phyloP scores from a whole-genome alignment of 2,329 filamentous ascomycete species.

The Colletotrichum cuscutae region DNA sequence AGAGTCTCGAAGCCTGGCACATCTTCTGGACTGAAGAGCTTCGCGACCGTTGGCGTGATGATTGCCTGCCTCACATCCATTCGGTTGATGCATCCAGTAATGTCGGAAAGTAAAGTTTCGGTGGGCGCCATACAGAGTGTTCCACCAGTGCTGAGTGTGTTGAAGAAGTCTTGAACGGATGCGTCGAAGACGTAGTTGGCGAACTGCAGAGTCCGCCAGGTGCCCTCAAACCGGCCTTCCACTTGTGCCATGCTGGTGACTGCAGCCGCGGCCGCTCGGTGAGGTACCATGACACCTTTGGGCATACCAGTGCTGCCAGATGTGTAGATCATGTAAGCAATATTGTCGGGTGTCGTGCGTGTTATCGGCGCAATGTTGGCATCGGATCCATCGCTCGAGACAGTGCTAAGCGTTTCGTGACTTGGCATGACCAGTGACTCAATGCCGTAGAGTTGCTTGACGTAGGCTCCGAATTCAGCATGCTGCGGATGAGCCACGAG shows the following conservation, averaged over 20 bases:
- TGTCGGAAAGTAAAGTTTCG: constrained; percentile 6
- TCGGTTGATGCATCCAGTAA: not conserved
- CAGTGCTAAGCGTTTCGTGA: not conserved
- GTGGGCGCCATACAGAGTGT: constrained; percentile 22
- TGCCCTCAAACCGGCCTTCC: constrained; percentile 10
- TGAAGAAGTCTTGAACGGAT: constrained; percentile 20
- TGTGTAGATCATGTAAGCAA: constrained; percentile 29
- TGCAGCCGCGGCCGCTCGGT: constrained; percentile 34
- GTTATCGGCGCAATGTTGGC: not conserved
- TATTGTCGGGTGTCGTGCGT: not conserved
- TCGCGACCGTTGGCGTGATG: constrained; percentile 36
- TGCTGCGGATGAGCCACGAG: constrained; percentile 27
- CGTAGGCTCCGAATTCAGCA: not conserved
- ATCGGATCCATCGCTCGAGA: not conserved
- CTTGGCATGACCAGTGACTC: not conserved
- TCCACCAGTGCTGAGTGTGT: constrained; percentile 18
- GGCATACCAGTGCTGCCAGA: constrained; percentile 27
- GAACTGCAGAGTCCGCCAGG: constrained; percentile 12
- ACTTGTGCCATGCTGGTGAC: constrained; percentile 34
- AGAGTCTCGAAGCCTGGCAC: constrained; percentile 32
- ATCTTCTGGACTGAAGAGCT: constrained; percentile 30
- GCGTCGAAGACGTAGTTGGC: constrained; percentile 26
- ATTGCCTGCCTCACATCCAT: constrained; percentile 24
- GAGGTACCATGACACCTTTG: constrained; percentile 36
- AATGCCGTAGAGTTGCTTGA: not conserved